These are phyloP conservation scores for Tuber umbilicatum DNA, from an alignment of 495 filamentous ascomycete genomes.

Conservation along the genomic window DNA sequence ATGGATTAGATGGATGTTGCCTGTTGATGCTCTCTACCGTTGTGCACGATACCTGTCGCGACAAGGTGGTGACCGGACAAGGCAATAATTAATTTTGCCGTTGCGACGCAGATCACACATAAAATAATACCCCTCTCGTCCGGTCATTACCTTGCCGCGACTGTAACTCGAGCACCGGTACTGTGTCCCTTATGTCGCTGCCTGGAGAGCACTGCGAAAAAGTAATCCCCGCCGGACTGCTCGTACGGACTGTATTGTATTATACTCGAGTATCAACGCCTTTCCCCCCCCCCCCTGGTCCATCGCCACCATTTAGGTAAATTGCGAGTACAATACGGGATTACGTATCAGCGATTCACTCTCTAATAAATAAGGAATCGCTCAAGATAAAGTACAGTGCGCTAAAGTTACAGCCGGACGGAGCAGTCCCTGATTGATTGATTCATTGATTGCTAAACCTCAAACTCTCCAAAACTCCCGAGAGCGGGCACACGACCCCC, in stretches of 20 bases:
- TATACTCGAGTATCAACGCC: background rate
- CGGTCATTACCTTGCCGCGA: background rate
- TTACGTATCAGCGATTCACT: constrained; percentile 1
- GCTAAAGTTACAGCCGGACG: background rate
- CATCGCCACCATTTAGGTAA: background rate
- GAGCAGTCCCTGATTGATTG: background rate
- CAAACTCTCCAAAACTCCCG: constrained; percentile 18
- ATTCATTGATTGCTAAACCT: constrained; percentile 20
- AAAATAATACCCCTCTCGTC: background rate
- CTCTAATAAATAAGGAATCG: background rate
- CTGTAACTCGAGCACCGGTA: background rate
- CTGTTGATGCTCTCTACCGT: background rate
- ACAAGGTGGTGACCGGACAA: background rate
- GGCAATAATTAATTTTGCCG: background rate
- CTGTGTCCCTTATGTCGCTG: background rate
- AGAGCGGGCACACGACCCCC: constrained; percentile 26
- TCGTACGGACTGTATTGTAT: background rate
- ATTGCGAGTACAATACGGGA: background rate
- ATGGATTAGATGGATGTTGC: background rate
- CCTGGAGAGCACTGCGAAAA: constrained; percentile 4
- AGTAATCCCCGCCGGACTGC: background rate
- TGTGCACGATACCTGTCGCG: background rate
- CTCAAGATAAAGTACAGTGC: background rate
- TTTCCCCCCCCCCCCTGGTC: background rate
- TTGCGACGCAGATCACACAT: background rate